A percentile compares a stretch with the other conserved stretches of the same genome.
Conservation (phyloP, 2,329 filamentous ascomycete genomes). For the Aaosphaeria pasadenensis region DNA sequence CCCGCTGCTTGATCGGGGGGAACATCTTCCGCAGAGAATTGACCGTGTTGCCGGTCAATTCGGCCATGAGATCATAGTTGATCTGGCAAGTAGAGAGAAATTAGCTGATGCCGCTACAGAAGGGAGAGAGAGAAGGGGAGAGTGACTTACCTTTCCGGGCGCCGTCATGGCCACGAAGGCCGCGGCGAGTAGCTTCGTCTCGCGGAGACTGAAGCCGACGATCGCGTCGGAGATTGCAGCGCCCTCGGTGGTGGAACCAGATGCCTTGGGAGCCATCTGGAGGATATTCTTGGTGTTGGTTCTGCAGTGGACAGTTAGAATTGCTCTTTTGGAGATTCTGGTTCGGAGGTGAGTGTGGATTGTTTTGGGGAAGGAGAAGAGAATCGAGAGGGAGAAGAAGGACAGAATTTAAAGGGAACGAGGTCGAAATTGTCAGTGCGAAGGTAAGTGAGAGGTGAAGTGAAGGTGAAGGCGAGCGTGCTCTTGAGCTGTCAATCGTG, state of each 20-base stretch:
- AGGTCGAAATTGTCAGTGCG: too few relatives aligned
- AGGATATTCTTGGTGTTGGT: constrained; percentile 1
- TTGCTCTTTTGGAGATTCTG: too few relatives aligned
- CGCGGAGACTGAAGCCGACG: constrained; percentile 18
- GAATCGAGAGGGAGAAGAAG: too few relatives aligned
- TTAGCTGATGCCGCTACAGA: not conserved
- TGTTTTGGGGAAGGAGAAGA: too few relatives aligned
- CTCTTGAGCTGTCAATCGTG: too few relatives aligned
- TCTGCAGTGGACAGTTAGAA: not conserved
- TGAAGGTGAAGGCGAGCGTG: too few relatives aligned
- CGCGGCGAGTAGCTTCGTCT: constrained; percentile 28
- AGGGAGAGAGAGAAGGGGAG: not conserved
- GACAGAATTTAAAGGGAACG: too few relatives aligned
- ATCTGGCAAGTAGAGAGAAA: constrained; percentile 10
- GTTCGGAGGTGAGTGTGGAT: not conserved
- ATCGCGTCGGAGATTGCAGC: constrained; percentile 4
- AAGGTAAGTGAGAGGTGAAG: too few relatives aligned
- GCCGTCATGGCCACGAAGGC: constrained; percentile 24
- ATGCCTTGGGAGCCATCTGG: constrained; percentile 26
- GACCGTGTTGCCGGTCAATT: constrained; percentile 24
- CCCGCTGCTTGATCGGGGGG: constrained; percentile 31
- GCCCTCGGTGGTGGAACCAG: constrained; percentile 1
- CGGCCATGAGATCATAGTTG: constrained; percentile 27
- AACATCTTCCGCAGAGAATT: constrained; percentile 33
- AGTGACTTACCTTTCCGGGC: constrained; percentile 22